Base-by-base conservation (phyloP, 495 filamentous ascomycete genomes). In the Podospora pseudocomata region DNA sequence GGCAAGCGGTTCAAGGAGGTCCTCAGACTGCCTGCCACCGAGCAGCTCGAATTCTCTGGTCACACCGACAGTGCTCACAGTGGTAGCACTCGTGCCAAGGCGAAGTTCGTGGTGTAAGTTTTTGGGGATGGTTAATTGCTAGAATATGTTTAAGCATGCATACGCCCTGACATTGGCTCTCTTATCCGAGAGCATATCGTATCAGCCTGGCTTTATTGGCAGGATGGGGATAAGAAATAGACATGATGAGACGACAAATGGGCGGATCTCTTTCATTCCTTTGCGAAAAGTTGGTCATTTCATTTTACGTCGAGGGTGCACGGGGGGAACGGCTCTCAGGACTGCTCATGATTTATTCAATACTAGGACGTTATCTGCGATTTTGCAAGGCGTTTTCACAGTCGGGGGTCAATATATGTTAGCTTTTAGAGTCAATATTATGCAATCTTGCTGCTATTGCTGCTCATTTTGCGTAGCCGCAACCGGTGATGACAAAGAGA, bases 11-110 rank as follows among this genome's bases (percentile, higher is more conserved):
- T 99, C 87, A 98, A 97, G 87, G 90, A 91, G 53, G 88, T 94
- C 20, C 82, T 99, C 66, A 88, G 89, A 74, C 81, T 99, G 56
- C 88, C 89, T 64, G 79, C 88, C 57, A 82, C 80, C 68, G 95
- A 98, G 75, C 73, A 80, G 63, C 88, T 97, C 61, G 95, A 99
- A 82, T 99, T 98, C 83, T 94, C 92, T 3, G 95, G 96, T 49
- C 95, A 99, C 80, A 97, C 93, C 11, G 95, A 99, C 68, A 90
- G 88, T 72, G 94, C 95, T 59, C 91, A 96, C 77, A 89, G 88
- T 65, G 95, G 95, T 64, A 97, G 94, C 82, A 96, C 91, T 15
- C 88, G 96, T 67, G 95, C 95, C 34, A 97, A 95, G 85, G 92
- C 96, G 66, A 99, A 97, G 85, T 92, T 92, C 76, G 85, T 85